Evolutionary conservation across 306 rosid genomes (phyloP).

Genomic region (Begonia fuchsioides): DNA sequence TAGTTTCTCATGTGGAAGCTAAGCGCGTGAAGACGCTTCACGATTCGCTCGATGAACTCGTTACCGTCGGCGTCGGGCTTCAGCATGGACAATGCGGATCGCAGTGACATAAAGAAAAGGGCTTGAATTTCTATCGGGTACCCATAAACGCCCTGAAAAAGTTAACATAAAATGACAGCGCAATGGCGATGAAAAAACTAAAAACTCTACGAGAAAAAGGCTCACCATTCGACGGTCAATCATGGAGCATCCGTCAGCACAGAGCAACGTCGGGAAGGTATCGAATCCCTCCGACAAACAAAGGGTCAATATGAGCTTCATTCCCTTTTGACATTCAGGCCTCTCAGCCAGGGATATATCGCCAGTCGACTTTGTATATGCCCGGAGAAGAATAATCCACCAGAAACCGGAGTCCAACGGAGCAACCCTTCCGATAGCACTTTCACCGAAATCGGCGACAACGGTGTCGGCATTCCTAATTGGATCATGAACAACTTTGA

Average conservation of each 20-base stretch:
- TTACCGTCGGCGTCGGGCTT: neutral
- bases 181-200: neutral
- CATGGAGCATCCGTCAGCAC: no score
- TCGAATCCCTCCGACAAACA: slow-evolving; percentile 12
- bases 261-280: slow-evolving; percentile 11
- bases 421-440: no score
- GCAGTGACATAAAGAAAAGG: slow-evolving; percentile 8
- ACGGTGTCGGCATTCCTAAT: slow-evolving; percentile 7
- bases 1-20: slow-evolving; percentile 10
- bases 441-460: slow-evolving; percentile 10
- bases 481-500: slow-evolving; percentile 10
- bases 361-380: neutral
- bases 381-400: no score
- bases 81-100: slow-evolving; percentile 1
- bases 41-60: neutral
- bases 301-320: slow-evolving; percentile 8
- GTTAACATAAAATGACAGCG: neutral
- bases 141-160: slow-evolving; percentile 10
- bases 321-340: slow-evolving; percentile 15
- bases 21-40: neutral
- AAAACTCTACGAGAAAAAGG: neutral
- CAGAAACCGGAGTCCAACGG: no score
- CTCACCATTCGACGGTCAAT: slow-evolving; percentile 12
- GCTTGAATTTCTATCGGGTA: slow-evolving; percentile 13
- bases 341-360: slow-evolving; percentile 9